Evolutionary conservation across 495 filamentous ascomycete genomes (phyloP).

Genomic region (Hypoxylon perforatum): DNA sequence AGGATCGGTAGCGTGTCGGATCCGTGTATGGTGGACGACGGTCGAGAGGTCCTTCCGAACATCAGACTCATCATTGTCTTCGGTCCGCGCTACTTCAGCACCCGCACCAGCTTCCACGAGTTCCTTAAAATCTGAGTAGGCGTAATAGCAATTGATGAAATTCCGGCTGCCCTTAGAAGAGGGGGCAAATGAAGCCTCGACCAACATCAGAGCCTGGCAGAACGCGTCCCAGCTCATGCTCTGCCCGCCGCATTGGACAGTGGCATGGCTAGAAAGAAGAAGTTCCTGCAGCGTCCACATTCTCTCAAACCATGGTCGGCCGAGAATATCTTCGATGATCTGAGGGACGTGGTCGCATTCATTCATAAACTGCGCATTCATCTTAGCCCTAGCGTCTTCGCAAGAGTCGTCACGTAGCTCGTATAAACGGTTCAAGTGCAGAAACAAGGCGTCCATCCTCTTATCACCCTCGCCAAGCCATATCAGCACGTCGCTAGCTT

Average conservation of each 20-base stretch:
- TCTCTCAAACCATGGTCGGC: conserved; percentile 17
- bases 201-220: conserved; percentile 19
- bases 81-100: background rate
- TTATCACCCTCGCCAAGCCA: background rate
- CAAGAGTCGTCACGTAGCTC: background rate
- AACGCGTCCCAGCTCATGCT: conserved; percentile 15
- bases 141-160: background rate
- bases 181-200: conserved; percentile 13
- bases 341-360: background rate
- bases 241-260: conserved; percentile 18
- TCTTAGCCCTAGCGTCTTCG: background rate
- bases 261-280: conserved; percentile 14
- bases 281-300: conserved; percentile 40
- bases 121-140: background rate
- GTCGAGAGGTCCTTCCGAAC: background rate
- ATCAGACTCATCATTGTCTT: background rate
- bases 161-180: background rate
- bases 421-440: background rate
- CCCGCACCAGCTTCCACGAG: background rate
- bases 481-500: background rate
- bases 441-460: background rate
- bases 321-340: conserved; percentile 14
- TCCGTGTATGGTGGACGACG: background rate
- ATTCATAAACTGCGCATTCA: background rate
- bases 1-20: conserved; percentile 10